These are phyloP conservation scores for Trichomonas vaginalis DNA, from an alignment of 208 protist species.

Conservation along the genomic window DNA sequence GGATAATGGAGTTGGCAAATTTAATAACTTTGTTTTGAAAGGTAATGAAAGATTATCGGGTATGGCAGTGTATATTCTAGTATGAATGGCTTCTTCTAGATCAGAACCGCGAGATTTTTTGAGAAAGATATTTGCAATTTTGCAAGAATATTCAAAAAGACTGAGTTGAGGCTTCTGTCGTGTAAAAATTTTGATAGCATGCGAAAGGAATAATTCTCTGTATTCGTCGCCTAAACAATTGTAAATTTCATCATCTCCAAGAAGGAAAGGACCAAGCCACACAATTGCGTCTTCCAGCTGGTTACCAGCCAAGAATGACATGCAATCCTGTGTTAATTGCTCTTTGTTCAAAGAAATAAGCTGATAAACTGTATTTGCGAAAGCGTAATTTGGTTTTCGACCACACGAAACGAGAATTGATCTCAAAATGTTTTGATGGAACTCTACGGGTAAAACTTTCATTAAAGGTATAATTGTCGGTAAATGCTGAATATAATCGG, in stretches of 20 bases:
- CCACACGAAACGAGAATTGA: background rate
- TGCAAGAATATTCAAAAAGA: background rate
- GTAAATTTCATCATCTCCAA: background rate
- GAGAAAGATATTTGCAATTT: background rate
- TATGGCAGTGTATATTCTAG: background rate
- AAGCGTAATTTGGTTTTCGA: background rate
- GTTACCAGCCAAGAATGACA: background rate
- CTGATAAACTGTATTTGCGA: background rate
- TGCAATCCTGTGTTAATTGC: background rate
- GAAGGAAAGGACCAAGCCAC: background rate
- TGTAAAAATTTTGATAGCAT: background rate
- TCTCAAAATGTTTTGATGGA: background rate
- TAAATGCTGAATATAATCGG: background rate
- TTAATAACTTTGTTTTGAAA: background rate
- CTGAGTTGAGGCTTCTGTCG: background rate
- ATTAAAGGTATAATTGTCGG: background rate
- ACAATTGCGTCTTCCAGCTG: background rate
- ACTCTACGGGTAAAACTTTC: background rate
- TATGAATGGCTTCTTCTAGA: background rate
- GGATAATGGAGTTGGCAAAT: background rate
- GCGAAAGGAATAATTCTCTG: background rate
- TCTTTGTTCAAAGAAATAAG: background rate
- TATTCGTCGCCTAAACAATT: background rate
- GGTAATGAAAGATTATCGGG: background rate
- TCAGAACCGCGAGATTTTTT: background rate